Percentiles rank a stretch among this genome's conserved stretches.
Evolutionary conservation across 2,329 filamentous ascomycete genomes (phyloP).

Genomic region (Alternaria sp.): DNA sequence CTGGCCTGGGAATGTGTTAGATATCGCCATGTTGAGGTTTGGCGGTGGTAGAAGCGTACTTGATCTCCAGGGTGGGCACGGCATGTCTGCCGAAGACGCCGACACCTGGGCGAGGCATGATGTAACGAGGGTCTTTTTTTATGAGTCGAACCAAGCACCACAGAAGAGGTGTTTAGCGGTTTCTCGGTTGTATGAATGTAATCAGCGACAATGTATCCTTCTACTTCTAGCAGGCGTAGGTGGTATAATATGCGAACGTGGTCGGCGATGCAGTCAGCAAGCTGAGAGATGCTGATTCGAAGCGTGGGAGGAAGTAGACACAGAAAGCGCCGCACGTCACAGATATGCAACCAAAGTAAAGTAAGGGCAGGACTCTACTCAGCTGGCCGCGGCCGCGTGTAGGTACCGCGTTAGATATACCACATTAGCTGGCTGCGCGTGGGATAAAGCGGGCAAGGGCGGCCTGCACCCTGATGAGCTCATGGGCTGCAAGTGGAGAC

Average conservation of each 20-base stretch:
- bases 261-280: constrained; percentile 11
- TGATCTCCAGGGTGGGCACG: constrained; percentile 51
- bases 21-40: background rate
- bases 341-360: background rate
- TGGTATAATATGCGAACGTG: constrained; percentile 4
- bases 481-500: constrained; percentile 18
- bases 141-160: background rate
- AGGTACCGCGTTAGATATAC: constrained; percentile 12
- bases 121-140: constrained; percentile 8
- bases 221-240: background rate
- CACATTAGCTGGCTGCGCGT: constrained; percentile 2
- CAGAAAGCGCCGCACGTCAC: background rate
- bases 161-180: background rate
- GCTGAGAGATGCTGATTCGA: constrained; percentile 4
- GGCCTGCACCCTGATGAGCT: constrained; percentile 25
- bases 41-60: constrained; percentile 38
- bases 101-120: constrained; percentile 43
- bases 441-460: constrained; percentile 30
- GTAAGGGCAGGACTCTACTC: background rate
- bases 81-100: constrained; percentile 45
- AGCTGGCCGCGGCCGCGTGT: constrained; percentile 10
- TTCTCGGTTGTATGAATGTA: background rate
- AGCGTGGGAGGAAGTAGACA: constrained; percentile 4
- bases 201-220: background rate
- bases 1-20: constrained; percentile 42